Base-by-base conservation (phyloP, 129 eudicot genomes). In the Flaveria sonorensis region DNA sequence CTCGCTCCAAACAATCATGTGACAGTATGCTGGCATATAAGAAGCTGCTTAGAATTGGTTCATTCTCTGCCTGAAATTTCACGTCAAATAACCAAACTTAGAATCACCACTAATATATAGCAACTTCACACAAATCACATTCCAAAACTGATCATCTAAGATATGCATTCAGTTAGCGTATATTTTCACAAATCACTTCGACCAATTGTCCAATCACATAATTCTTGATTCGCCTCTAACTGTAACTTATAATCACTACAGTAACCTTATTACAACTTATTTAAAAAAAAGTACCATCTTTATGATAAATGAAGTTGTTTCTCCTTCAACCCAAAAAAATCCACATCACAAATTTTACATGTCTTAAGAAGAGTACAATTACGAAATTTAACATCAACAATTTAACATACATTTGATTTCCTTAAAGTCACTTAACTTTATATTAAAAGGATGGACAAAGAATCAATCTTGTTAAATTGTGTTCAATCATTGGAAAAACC, bases 11-110 rank as follows among this genome's bases (percentile, higher is more conserved):
- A 81, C 93, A 86, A 71, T 86, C 88, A 77, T 88, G 93, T 14
- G 90, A 73, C 78, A 88, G 81, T 61, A 88, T 68, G 70, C 93
- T 88, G 62, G 93, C 87, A 77, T 88, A 88, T 79, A 88, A 84
- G 76, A 83, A 88, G 85, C 90, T 86, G 85, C 90, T 88, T 77
- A 88, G 78, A 63, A 88, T 86, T 52, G 93, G 93, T 83, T 88
- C 93, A 81, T 86, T 88, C 61, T 88, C 93, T 19, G 93, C 93
- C 93, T 88, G 93, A 70, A 83, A 79, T 24, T 72, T 66, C 42
- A 36, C 20, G 57, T 66, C 24, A 59, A 62, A 71, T 15, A 82
- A 46, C 57, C 63, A 77, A 82, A 30, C 45, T 71, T 56, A 62
- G 36, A 71, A n/a, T 30, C 36, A 79, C 43, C 20, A 56, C 59